A percentile compares a stretch with the other conserved stretches of the same genome.
These are phyloP conservation scores for Leishmania mexicana DNA, from an alignment of 208 protist genomes.

Conservation along the genomic window DNA sequence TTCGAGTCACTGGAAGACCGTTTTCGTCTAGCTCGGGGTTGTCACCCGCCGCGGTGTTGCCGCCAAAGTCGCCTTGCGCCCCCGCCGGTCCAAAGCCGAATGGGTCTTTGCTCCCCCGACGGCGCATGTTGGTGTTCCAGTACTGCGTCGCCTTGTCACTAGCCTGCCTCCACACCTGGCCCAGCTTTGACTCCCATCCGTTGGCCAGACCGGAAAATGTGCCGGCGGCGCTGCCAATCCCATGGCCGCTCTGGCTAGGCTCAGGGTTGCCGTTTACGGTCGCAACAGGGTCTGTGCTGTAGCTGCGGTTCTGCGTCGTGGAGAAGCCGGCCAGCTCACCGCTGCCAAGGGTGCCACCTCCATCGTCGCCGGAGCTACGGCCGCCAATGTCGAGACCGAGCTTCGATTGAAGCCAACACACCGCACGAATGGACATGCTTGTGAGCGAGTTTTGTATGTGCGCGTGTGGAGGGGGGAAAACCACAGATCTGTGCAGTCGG, in stretches of 20 bases:
- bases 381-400: constrained; percentile 79
- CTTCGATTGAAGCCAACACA: constrained; percentile 80
- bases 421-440: constrained; percentile 68
- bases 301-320: constrained; percentile 27
- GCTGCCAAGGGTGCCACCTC: constrained; percentile 3
- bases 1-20: constrained; percentile 74
- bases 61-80: constrained; percentile 3
- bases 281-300: constrained; percentile 13
- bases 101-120: constrained; percentile 11
- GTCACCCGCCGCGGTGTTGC: constrained; percentile 25
- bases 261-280: neutral
- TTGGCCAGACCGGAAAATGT: constrained; percentile 17
- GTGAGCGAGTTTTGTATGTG: neutral
- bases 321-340: constrained; percentile 29
- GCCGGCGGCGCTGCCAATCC: neutral
- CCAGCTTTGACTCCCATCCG: constrained; percentile 30
- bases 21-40: constrained; percentile 77
- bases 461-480: constrained; percentile 1
- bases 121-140: constrained; percentile 28
- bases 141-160: constrained; percentile 38
- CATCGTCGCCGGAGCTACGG: constrained; percentile 15
- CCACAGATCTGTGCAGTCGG: neutral
- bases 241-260: neutral
- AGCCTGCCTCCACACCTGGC: constrained; percentile 26
- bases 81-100: constrained; percentile 25